Evolutionary conservation across 2,329 filamentous ascomycete species (phyloP), one percentile per base, ranked within the genome.

Genomic region (Allantophomopsis cytisporea): DNA sequence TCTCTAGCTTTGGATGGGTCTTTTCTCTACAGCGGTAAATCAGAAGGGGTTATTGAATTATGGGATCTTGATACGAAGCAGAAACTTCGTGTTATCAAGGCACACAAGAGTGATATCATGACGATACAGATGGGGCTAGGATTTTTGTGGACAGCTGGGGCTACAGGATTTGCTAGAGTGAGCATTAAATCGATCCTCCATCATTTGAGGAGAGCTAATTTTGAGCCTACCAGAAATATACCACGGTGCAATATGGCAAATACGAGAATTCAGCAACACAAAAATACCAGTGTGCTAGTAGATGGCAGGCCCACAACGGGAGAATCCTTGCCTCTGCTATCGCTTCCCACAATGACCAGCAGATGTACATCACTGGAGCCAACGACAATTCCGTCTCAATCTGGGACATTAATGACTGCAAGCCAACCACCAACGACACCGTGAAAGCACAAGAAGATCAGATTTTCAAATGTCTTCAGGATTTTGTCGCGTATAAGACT

Each of bases 1-100:
- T 91, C 85, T 0, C 69, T 98, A 39, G 80, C 84, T 5, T 71
- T 94, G 2, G 88, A 96, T 45, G 87, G 86, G 1, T 88, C 87
- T 0, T 93, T 98, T 47, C 68, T 98, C 4, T 98, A 96, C 55
- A 85, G 83, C 43, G 91, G 91, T 36, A 83, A 93, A 49, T 73
- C 87, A 1, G 79, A 84, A 31, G 93, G 91, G 16, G 74, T 94
- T 38, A 76, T 98, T 43, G 89, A 96, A 56, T 75, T 98, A 10
- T 98, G 93, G 89, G 93, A 98, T 55, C 69, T 98, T 12, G 89
- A 96, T 55, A 96, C 91, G 0, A 79, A 82, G 39, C 91, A 98
- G 60, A 79, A 91, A 37, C 70, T 98, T 35, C 73, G 91, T 41
- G 87, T 85, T 14, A 81, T 98, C 53, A 87, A 83, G 54, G 77